Evolutionary conservation across 2,329 filamentous ascomycete species (phyloP).

Genomic region (Trichoderma koningiopsis): DNA sequence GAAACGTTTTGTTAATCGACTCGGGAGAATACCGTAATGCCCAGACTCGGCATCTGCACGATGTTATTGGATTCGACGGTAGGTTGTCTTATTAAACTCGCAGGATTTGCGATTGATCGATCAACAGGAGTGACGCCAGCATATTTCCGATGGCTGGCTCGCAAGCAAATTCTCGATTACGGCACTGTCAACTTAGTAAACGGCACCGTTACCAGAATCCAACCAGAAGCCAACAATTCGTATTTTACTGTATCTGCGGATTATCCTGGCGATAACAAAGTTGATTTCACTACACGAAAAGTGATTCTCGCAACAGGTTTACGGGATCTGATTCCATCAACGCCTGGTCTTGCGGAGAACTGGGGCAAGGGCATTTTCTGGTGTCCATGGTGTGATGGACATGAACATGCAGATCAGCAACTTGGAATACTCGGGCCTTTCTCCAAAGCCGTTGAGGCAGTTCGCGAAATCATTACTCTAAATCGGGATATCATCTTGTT

Average conservation of each 20-base stretch:
- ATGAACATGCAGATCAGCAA: slow-evolving; percentile 61
- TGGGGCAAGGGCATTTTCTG: slow-evolving; percentile 64
- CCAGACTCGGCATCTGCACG: slow-evolving; percentile 61
- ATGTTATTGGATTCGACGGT: slow-evolving; percentile 63
- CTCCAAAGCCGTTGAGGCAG: slow-evolving; percentile 45
- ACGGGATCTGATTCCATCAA: slow-evolving; percentile 55
- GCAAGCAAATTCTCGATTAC: slow-evolving; percentile 55
- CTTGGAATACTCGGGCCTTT: slow-evolving; percentile 56
- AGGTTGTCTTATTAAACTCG: slow-evolving; percentile 12
- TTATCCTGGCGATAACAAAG: slow-evolving; percentile 28
- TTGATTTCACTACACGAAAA: slow-evolving; percentile 51
- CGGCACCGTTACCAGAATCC: slow-evolving; percentile 52
- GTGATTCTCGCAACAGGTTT: slow-evolving; percentile 61
- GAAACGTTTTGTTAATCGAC: slow-evolving; percentile 59
- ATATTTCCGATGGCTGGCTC: slow-evolving; percentile 57
- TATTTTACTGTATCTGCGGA: slow-evolving; percentile 47
- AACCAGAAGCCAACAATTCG: slow-evolving; percentile 43
- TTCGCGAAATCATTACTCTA: slow-evolving; percentile 56
- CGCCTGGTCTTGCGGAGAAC: slow-evolving; percentile 56
- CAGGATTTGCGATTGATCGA: background rate
- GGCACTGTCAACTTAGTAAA: slow-evolving; percentile 53
- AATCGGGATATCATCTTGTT: slow-evolving; percentile 59
- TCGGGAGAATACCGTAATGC: slow-evolving; percentile 60
- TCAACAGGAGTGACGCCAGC: slow-evolving; percentile 54
- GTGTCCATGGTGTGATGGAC: slow-evolving; percentile 67